Evolutionary conservation across 2,329 filamentous ascomycete species (phyloP).

Genomic region (Fusarium kyushuense): DNA sequence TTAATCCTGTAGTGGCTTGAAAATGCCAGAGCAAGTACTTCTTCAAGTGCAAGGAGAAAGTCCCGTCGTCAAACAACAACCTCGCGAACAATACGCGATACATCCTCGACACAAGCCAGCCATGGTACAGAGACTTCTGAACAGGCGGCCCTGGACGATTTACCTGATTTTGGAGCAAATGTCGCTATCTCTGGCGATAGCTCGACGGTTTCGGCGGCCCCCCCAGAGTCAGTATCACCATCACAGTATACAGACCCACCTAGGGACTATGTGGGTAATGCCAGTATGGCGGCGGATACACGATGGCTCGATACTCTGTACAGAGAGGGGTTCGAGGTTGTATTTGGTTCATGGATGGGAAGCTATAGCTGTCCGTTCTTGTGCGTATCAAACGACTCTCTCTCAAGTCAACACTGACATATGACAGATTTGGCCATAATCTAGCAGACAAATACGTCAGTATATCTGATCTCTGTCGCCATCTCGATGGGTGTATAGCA

Average conservation of each 20-base stretch:
- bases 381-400: constrained; percentile 44
- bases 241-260: not conserved
- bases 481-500: constrained; percentile 54
- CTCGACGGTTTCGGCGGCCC: not conserved
- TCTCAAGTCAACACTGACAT: constrained; percentile 4
- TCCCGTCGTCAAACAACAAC: constrained; percentile 30
- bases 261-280: not conserved
- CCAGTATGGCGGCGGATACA: constrained; percentile 29
- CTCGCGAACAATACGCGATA: constrained; percentile 28
- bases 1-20: constrained; percentile 45
- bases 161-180: not conserved
- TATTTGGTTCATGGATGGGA: constrained; percentile 59
- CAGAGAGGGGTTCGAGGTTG: constrained; percentile 53
- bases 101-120: constrained; percentile 17
- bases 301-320: constrained; percentile 51
- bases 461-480: constrained; percentile 48
- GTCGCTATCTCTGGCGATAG: not conserved
- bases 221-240: constrained; percentile 2
- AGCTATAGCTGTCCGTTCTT: constrained; percentile 57
- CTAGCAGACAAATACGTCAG: constrained; percentile 49
- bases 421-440: constrained; percentile 41
- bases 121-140: not conserved
- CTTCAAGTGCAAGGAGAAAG: constrained; percentile 24
- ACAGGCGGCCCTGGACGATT: not conserved
- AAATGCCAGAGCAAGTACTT: constrained; percentile 30